Evolutionary conservation across 2,329 filamentous ascomycete species (phyloP), one percentile per base, ranked within the genome.

Genomic region (Cladophialophora yegresii): DNA sequence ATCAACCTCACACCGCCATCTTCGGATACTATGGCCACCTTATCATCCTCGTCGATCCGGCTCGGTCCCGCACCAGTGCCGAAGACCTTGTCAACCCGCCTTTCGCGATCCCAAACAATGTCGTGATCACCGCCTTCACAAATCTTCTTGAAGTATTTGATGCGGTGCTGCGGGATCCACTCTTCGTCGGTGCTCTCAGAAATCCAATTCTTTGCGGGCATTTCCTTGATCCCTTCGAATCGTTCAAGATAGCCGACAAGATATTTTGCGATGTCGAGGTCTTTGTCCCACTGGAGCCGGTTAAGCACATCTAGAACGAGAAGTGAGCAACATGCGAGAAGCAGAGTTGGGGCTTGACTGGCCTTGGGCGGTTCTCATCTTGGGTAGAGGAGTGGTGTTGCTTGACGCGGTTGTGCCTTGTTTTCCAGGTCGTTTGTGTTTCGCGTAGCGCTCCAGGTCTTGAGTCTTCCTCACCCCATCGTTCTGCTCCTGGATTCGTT

Each of bases 91-190:
- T 83, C 81, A 54, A 79, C 76, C 67, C 79, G 78, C 72, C 69
- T 74, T 54, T 75, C 76, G 47, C 83, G 75, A 69, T 85, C 81
- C 83, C 83, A 85, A 1, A 85, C 77, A 36, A 79, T 69, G 26
- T 78, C 76, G 4, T 62, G 64, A 43, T 74, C 71, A 4, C 67
- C 72, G 20, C 74, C 77, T 8, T 51, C 47, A 40, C 36, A 55
- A 20, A 64, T 23, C 65, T 76, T 76, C 67, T 78, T 81, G 67
- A 84, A 81, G 65, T 83, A 81, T 61, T 82, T 64, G 20, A 85
- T 80, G 2, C 83, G 77, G 73, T 85, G 82, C 67, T 81, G 78
- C 2, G 83, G 83, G 62, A 85, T 84, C 62, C 84, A 85, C 54
- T 85, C 83, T 64, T 85, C 82, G 30, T 85, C 74, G 9, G 83